Evolutionary conservation across 139 green algal species (phyloP).

Genomic region (Volvox africanus): DNA sequence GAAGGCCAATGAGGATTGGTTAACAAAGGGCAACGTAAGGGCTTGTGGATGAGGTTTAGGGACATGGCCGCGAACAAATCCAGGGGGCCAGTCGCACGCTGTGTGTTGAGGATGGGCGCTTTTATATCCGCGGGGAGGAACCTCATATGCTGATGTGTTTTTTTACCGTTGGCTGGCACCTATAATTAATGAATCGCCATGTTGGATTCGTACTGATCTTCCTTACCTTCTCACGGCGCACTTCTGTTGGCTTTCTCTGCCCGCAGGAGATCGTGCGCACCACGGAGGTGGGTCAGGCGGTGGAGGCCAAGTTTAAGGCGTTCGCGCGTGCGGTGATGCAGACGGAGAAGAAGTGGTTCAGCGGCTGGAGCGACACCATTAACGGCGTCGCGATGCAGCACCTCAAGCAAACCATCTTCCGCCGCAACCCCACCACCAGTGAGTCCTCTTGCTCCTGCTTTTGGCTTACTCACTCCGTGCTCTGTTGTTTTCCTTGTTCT

Average conservation of each 20-base stretch:
- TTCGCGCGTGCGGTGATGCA: constrained; percentile 83
- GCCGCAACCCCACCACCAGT: constrained; percentile 63
- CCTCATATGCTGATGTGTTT: background rate
- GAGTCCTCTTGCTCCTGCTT: background rate
- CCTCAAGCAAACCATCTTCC: constrained; percentile 86
- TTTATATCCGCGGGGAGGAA: too few species aligned
- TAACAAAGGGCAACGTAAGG: too few species aligned
- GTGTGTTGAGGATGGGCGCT: too few species aligned
- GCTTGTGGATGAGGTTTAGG: too few species aligned
- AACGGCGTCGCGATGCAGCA: constrained; percentile 75
- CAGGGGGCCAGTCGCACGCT: too few species aligned
- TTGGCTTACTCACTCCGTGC: too few species aligned
- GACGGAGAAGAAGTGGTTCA: constrained; percentile 90
- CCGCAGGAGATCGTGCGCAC: constrained; percentile 50
- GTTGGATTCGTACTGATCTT: too few species aligned
- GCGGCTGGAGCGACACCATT: constrained; percentile 78
- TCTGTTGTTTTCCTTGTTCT: too few species aligned
- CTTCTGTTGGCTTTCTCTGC: background rate
- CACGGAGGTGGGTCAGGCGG: constrained; percentile 58
- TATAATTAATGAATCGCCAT: too few species aligned
- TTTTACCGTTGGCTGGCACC: background rate
- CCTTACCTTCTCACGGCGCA: too few species aligned
- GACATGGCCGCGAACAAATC: too few species aligned
- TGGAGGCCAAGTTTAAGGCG: constrained; percentile 69
- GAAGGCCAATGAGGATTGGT: too few species aligned